Conservation (phyloP, 1,139 yeast genomes). For the Spencermartinsiella ligniputridi region DNA sequence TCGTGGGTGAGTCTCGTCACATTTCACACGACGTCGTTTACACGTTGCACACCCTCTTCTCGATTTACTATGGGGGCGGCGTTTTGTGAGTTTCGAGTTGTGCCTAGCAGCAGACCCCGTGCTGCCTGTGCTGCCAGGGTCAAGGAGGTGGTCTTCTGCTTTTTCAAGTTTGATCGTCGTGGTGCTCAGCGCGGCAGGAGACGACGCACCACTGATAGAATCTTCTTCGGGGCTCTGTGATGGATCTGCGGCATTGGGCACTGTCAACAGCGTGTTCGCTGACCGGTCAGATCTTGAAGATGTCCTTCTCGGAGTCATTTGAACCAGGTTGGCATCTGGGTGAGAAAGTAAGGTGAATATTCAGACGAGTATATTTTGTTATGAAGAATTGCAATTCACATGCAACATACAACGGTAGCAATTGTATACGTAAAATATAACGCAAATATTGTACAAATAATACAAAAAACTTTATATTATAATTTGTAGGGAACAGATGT, state of each 20-base stretch:
- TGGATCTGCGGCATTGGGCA: background rate
- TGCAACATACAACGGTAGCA: too few species aligned
- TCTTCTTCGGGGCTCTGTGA: background rate
- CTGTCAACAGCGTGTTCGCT: background rate
- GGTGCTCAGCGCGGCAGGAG: background rate
- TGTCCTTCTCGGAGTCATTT: slow-evolving; percentile 2
- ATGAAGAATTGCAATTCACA: too few species aligned
- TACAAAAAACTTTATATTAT: too few species aligned
- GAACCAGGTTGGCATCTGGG: too few species aligned
- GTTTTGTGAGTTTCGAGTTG: slow-evolving; percentile 21
- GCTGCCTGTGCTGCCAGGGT: background rate
- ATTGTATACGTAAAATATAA: too few species aligned
- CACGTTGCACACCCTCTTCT: slow-evolving; percentile 87
- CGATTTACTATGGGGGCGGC: slow-evolving; percentile 68
- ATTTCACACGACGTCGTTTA: slow-evolving; percentile 77
- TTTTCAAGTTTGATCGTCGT: background rate
- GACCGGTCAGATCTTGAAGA: background rate
- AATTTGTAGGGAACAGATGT: too few species aligned
- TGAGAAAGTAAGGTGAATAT: too few species aligned
- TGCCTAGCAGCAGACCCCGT: background rate
- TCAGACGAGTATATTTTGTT: too few species aligned
- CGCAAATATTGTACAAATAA: too few species aligned
- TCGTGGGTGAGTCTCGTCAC: slow-evolving; percentile 80
- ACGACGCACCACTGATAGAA: background rate
- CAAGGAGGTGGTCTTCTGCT: background rate